These are phyloP conservation scores for Keithomyces neogunnii DNA, from an alignment of 2,329 filamentous ascomycete genomes.

Conservation along the genomic window DNA sequence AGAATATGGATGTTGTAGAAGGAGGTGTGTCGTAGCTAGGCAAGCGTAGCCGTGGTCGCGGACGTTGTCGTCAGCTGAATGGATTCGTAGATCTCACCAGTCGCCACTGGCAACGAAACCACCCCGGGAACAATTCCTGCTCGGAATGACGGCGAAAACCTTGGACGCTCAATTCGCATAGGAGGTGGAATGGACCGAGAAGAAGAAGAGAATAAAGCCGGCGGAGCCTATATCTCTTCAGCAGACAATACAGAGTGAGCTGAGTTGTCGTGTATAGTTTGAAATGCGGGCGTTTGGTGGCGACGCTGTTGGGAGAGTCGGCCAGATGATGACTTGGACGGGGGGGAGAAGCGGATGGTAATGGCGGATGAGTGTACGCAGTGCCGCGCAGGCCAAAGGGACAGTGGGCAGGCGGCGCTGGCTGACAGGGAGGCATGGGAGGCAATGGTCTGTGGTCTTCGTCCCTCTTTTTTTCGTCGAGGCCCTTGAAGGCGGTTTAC, in stretches of 20 bases:
- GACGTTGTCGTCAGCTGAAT: constrained; percentile 10
- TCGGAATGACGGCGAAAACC: constrained; percentile 4
- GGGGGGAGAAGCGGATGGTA: not conserved
- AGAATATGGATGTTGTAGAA: not conserved
- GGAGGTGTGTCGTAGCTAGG: not conserved
- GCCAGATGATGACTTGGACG: not conserved
- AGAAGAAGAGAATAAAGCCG: not conserved
- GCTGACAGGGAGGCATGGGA: not conserved
- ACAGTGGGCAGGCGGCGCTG: not conserved
- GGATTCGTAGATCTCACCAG: constrained; percentile 7
- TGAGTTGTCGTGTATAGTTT: not conserved
- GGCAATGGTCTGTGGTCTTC: constrained; percentile 2
- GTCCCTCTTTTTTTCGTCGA: constrained; percentile 1
- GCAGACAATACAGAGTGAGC: not conserved
- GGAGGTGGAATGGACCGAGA: not conserved
- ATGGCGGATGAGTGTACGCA: not conserved
- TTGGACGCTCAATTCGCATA: constrained; percentile 1
- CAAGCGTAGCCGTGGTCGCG: constrained; percentile 4
- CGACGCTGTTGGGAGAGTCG: constrained; percentile 2
- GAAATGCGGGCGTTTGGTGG: constrained; percentile 1
- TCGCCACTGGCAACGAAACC: constrained; percentile 6
- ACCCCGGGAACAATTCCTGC: constrained; percentile 4
- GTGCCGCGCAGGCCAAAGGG: constrained; percentile 1
- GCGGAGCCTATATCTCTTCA: not conserved
- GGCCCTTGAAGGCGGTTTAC: constrained; percentile 22